phyloP scores from a whole-genome alignment of 345 rosid genomes.

The Brassica incana region DNA sequence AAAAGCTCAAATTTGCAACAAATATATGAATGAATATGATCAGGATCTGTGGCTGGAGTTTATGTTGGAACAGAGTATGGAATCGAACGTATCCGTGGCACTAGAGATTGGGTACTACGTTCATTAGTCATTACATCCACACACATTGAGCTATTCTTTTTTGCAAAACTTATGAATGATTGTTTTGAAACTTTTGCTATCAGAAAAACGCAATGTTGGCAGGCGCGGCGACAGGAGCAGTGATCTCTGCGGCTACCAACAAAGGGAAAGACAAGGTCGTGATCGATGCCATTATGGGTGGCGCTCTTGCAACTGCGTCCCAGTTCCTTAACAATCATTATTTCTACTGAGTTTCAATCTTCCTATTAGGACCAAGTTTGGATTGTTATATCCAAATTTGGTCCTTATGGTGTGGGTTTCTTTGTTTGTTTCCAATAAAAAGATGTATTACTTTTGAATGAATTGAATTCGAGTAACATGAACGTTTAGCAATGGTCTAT shows the following conservation, averaged over 20 bases:
- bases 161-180: not conserved
- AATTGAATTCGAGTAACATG: constrained; percentile 10
- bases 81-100: constrained; percentile 67
- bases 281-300: constrained; percentile 69
- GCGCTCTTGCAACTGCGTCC: constrained; percentile 84
- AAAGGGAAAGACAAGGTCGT: constrained; percentile 55
- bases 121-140: not conserved
- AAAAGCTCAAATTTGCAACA: not conserved
- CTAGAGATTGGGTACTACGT: constrained; percentile 66
- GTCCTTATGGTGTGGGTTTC: constrained; percentile 5
- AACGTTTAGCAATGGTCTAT: constrained; percentile 3
- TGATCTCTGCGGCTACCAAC: constrained; percentile 56
- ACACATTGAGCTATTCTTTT: not conserved
- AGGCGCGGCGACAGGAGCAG: constrained; percentile 77
- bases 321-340: constrained; percentile 57
- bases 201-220: constrained; percentile 94
- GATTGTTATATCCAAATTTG: not conserved
- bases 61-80: constrained; percentile 80
- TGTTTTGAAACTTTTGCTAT: not conserved
- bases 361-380: not conserved
- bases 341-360: constrained; percentile 36
- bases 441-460: constrained; percentile 6
- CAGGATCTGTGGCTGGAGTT: constrained; percentile 72
- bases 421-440: constrained; percentile 25
- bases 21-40: not conserved